Evolutionary conservation across 768 basidiomycete species (phyloP).

Genomic region (Amyloporia xantha): DNA sequence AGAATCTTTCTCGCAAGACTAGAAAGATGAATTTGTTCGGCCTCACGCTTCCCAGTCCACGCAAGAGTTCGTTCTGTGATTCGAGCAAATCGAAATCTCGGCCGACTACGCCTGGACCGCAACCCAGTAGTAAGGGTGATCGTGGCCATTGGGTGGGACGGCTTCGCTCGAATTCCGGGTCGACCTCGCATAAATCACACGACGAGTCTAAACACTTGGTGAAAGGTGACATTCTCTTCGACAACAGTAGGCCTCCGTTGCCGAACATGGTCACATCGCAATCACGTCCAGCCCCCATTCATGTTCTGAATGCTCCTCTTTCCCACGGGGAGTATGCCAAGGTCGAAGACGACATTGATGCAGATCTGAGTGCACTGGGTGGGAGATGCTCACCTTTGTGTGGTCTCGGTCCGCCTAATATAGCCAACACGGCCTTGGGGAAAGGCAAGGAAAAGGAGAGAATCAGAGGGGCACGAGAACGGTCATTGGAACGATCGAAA

Average conservation of each 20-base stretch:
- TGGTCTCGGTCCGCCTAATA: conserved; percentile 19
- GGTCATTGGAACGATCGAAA: conserved; percentile 19
- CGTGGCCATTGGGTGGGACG: conserved; percentile 8
- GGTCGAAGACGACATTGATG: conserved; percentile 12
- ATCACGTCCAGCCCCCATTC: conserved; percentile 11
- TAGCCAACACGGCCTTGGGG: conserved; percentile 11
- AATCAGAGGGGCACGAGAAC: conserved; percentile 9
- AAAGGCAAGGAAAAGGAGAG: conserved; percentile 22
- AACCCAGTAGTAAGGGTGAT: neutral
- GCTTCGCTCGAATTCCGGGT: conserved; percentile 12
- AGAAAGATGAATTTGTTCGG: conserved; percentile 23
- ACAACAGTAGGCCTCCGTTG: conserved; percentile 2
- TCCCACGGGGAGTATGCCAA: conserved; percentile 8
- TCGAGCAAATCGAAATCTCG: conserved; percentile 15
- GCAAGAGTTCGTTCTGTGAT: conserved; percentile 17
- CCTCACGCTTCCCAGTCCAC: conserved; percentile 18
- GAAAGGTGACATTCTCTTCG: neutral
- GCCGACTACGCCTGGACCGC: conserved; percentile 10
- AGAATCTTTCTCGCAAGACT: conserved; percentile 15
- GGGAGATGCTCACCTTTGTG: conserved; percentile 30
- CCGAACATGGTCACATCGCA: conserved; percentile 11
- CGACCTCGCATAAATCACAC: conserved; percentile 9
- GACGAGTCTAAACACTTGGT: conserved; percentile 5
- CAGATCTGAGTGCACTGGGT: conserved; percentile 15
- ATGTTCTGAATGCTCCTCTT: conserved; percentile 15